Base-by-base conservation (phyloP, 2,329 filamentous ascomycete genomes). In the Aspergillus flavus region DNA sequence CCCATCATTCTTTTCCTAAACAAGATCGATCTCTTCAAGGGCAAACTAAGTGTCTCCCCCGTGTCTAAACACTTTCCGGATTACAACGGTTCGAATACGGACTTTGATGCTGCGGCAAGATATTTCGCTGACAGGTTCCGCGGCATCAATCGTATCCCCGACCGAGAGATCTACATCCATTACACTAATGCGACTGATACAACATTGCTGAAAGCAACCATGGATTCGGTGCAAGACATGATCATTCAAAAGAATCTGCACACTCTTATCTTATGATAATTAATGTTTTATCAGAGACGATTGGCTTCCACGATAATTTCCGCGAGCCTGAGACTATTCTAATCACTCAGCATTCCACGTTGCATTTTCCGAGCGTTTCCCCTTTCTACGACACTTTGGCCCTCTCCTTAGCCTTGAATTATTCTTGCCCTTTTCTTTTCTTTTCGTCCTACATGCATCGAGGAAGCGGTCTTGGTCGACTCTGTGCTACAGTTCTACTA, bases 161-260 rank as follows among this genome's bases (percentile, higher is more conserved):
- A 82, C 57, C 82, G 85, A 65, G 85, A 87, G 67, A 85, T 87
- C 61, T 87, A 87, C 68, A 81, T 85, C 21, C 84, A 87, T 69
- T 85, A 84, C 70, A 87, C 85, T 19, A 87, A 86, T 67, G 85
- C 85, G 23, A 87, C 85, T 4, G 85, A 87, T 72, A 87, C 91
- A 39, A 93, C 92, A 73, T 80, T 94, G 66, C 84, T 94, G 69
- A 94, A 93, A 81, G 92, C 93, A 67, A 94, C 92, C 45, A 94
- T 94, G 92, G 85, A 87, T 67, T 92, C 90, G 12, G 91, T 94
- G 61, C 91, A 94, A 79, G 91, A 94, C 76, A 94, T 93, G 89
- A 92, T 93, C 72, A 92, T 93, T 72, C 91, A 93, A 79, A 90
- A 90, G 75, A 93, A 93, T 76, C 84, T 94, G 61, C 91, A 92